Evolutionary conservation across 768 basidiomycete genomes (phyloP), one percentile per base, ranked within the genome.

Genomic region (Chalciporus pseudorubinellus): DNA sequence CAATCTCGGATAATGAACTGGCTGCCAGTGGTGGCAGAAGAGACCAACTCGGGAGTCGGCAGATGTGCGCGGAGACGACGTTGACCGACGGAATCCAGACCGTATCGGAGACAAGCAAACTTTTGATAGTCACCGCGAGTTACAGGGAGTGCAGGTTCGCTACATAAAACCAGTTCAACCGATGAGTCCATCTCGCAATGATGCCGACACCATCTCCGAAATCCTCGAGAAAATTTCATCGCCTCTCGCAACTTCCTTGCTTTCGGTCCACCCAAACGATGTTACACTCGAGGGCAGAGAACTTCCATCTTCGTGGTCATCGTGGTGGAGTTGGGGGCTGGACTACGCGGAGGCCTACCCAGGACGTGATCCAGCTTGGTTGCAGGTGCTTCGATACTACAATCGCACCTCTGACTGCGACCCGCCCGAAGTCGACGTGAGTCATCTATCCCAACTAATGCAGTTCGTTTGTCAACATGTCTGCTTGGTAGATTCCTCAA

Each of bases 211-310:
- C 5, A 11, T 44, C 42, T 16, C 36, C 49, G 34, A 36, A n/a
- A 64, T 67, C 34, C 55, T 50, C 39, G 43, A 59, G 19, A 28
- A 24, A 22, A 36, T 68, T 14, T 55, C 65, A 0, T 60, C 66
- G 10, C 64, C 67, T 0, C 20, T 55, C 38, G 39, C 62, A 12
- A 59, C 67, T 6, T 60, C 72, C 2, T 55, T 82, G 19, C 68
- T 82, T n/a, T 59, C 58, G 33, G 66, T 65, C 16, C 80, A 82
- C 54, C 80, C 80, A 22, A 82, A 82, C 59, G 74, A 79, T 50
- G 56, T 72, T 33, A 63, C 64, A 2, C 55, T 60, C 18, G 43
- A 50, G 22, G 63, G 54, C 31, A 55, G 56, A 3, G 47, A 53
- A 14, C 40, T 55, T 11, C 64, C 70, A 10, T 31, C 54, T 11